These are phyloP conservation scores for Giardia duodenalis DNA, from an alignment of 208 protist genomes.

Conservation along the genomic window DNA sequence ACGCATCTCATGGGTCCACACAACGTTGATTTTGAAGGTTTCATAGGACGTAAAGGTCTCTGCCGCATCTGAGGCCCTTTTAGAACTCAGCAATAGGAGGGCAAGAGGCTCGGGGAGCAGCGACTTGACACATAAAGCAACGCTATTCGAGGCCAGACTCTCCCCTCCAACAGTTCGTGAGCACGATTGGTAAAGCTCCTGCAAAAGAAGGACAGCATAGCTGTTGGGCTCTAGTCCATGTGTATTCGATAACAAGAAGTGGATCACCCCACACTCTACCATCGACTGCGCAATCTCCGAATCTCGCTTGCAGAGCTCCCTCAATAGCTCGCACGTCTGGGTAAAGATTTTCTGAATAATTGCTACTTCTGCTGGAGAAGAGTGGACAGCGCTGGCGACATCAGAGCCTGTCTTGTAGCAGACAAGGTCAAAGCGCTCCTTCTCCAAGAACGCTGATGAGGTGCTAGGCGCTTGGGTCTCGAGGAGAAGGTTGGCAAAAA, in stretches of 20 bases:
- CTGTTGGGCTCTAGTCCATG: background rate
- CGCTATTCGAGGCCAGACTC: too few species aligned
- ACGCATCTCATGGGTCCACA: background rate
- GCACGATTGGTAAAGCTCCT: background rate
- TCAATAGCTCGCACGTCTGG: background rate
- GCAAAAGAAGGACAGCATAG: background rate
- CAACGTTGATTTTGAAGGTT: background rate
- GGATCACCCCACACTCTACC: background rate
- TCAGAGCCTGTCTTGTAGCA: too few species aligned
- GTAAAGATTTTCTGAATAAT: background rate
- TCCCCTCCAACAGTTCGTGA: background rate
- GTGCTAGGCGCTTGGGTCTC: background rate
- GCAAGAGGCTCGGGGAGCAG: background rate
- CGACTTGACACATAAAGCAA: background rate
- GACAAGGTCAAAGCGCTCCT: too few species aligned
- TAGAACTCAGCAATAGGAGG: background rate
- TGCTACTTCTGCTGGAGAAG: too few species aligned
- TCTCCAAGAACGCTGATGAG: background rate
- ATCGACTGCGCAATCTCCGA: background rate
- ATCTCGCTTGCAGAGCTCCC: background rate
- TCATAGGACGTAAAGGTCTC: background rate
- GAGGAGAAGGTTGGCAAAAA: background rate
- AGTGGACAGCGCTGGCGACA: too few species aligned
- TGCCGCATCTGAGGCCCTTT: background rate
- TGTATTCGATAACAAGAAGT: background rate